Evolutionary conservation across 192 early-diverging fungal genomes (phyloP), one percentile per base, ranked within the genome.

Genomic region (Helicostylum pulchrum): DNA sequence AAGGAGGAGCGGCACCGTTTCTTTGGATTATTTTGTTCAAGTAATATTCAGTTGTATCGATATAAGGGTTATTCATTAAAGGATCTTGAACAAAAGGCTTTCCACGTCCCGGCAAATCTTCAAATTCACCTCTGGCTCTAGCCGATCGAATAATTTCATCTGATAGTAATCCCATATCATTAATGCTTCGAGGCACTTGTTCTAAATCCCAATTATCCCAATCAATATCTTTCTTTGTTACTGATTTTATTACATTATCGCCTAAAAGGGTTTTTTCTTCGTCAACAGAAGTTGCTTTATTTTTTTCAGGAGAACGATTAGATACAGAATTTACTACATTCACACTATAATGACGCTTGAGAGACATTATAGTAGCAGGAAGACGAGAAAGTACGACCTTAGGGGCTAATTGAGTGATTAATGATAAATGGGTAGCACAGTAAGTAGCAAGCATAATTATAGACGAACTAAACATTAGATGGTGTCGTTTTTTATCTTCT

Each of bases 41-140:
- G 32, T 64, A 64, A 55, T 70, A 73, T 52, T 73, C 71, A 7
- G 71, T 70, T n/a, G 59, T 48, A 36, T 69, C 62, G 2, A 73
- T 9, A 51, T 50, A 73, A 17, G 71, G 71, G 31, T 73, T 70
- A 17, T 62, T 23, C 2, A 57, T 53, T 9, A 65, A 32, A 2
- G 50, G 43, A 48, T 73, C 71, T 2, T 26, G 10, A 14, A 58
- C 50, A 14, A 73, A 39, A 11, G 67, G 61, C n/a, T 73, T 73
- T 31, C 67, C 67, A 26, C 39, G 43, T 51, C 68, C 69, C 2
- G 45, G 23, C 4, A 73, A 32, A 51, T 64, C 70, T 19, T 63
- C 43, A 65, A 73, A 73, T 23, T 70, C 54, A 3, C 71, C 71
- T 9, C 59, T 30, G 10, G 67, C 61, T 11, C 62, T 60, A 2